These are phyloP conservation scores for Trichosporon asahii DNA, from an alignment of 1,284 basidiomycete species.

Conservation along the genomic window DNA sequence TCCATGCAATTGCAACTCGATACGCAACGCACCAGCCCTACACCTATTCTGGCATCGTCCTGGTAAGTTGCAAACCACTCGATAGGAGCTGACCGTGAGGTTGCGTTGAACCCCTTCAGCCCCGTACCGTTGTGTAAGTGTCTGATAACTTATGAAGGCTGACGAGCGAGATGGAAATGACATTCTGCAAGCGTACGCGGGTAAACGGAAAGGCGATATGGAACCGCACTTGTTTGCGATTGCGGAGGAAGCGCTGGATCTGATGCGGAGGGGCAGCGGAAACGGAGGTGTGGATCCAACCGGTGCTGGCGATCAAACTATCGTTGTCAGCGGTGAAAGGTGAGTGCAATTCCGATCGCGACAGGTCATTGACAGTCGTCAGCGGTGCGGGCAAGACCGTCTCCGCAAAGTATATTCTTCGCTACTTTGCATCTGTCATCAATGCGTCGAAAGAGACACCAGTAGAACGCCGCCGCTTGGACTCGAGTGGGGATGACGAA, in stretches of 20 bases:
- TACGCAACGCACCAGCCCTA: slow-evolving; percentile 98
- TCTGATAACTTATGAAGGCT: background rate
- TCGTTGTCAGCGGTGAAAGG: slow-evolving; percentile 99
- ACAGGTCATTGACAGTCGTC: background rate
- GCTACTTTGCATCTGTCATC: slow-evolving; percentile 97
- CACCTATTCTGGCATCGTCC: slow-evolving; percentile 89
- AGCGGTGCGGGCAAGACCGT: slow-evolving; percentile 99
- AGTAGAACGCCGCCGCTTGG: slow-evolving; percentile 25
- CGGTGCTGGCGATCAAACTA: slow-evolving; percentile 76
- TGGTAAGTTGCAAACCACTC: slow-evolving; percentile 37
- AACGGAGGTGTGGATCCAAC: slow-evolving; percentile 67
- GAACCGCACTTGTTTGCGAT: slow-evolving; percentile 99
- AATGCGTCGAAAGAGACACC: slow-evolving; percentile 62
- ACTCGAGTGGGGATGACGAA: slow-evolving; percentile 42
- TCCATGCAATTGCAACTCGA: slow-evolving; percentile 94
- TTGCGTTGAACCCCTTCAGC: slow-evolving; percentile 98
- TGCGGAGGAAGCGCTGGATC: slow-evolving; percentile 97
- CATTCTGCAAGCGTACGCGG: slow-evolving; percentile 96
- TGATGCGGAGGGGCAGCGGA: slow-evolving; percentile 64
- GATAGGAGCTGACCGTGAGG: slow-evolving; percentile 48
- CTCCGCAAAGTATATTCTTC: slow-evolving; percentile 98
- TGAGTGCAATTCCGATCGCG: slow-evolving; percentile 51
- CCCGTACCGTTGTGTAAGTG: slow-evolving; percentile 69
- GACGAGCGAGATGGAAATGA: slow-evolving; percentile 68
- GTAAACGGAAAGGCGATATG: slow-evolving; percentile 84